phyloP scores from a whole-genome alignment of 441 rosid genomes.

The Adansonia grandidieri region DNA sequence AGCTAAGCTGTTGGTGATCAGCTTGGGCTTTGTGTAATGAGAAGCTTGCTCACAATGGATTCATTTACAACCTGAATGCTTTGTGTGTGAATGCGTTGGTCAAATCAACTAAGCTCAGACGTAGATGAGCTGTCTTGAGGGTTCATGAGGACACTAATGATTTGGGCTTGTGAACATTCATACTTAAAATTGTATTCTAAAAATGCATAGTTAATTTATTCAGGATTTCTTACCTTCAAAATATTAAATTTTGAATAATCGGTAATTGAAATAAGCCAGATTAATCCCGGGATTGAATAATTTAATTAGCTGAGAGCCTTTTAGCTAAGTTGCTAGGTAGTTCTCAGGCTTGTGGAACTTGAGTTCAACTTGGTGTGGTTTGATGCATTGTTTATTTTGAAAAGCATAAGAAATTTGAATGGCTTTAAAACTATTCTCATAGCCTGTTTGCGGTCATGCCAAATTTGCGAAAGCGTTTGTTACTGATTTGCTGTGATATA shows the following conservation, averaged over 20 bases:
- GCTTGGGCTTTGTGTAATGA: conserved; percentile 10
- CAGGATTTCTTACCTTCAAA: not conserved
- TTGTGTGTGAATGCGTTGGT: not conserved
- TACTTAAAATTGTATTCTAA: not conserved
- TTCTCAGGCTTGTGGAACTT: conserved; percentile 15
- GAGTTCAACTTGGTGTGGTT: conserved; percentile 4
- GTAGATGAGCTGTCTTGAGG: conserved; percentile 2
- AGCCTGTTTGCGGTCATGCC: not conserved
- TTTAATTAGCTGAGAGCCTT: not conserved
- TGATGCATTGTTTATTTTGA: not conserved
- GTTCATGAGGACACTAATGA: not conserved
- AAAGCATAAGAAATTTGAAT: not conserved
- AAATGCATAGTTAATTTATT: not conserved
- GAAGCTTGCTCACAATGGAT: not conserved
- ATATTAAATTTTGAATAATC: not conserved
- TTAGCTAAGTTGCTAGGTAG: not conserved
- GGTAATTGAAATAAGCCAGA: not conserved
- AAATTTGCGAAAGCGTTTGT: not conserved
- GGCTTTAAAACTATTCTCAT: conserved; percentile 15
- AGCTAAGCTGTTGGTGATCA: not conserved
- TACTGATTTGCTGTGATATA: not conserved
- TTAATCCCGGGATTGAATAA: conserved; percentile 2
- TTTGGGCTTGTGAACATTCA: not conserved
- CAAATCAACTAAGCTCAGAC: not conserved
- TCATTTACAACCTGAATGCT: conserved; percentile 8